A percentile compares a stretch with the other conserved stretches of the same genome.
Evolutionary conservation across 305 asterid species (phyloP).

Genomic region (Fraxinus paxiana): DNA sequence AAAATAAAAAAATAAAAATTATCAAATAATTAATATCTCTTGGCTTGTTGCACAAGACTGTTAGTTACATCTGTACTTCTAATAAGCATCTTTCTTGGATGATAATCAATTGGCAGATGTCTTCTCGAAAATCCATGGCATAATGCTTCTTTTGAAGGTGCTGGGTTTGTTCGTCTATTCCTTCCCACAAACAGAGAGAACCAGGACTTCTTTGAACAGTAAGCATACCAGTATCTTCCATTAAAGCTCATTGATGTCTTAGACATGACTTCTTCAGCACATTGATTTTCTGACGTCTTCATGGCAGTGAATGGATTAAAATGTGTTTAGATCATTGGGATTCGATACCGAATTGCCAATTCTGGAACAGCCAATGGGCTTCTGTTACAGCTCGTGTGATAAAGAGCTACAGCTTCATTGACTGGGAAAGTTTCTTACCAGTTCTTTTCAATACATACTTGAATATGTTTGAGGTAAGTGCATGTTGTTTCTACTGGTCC

Average conservation of each 20-base stretch:
- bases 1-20: background rate
- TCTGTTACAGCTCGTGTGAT: conserved; percentile 89
- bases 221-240: conserved; percentile 32
- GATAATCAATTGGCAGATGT: conserved; percentile 54
- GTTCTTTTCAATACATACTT: conserved; percentile 73
- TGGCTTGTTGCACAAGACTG: background rate
- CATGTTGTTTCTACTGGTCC: background rate
- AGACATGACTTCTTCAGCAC: conserved; percentile 16
- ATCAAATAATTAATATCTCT: background rate
- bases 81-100: conserved; percentile 16
- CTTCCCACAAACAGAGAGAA: conserved; percentile 83
- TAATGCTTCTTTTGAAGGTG: conserved; percentile 89
- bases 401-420: conserved; percentile 62
- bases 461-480: conserved; percentile 89
- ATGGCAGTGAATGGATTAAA: conserved; percentile 68
- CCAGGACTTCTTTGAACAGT: conserved; percentile 75
- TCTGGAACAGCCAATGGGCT: conserved; percentile 98
- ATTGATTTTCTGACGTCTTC: conserved; percentile 26
- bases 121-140: conserved; percentile 96
- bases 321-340: conserved; percentile 68
- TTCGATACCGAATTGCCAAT: conserved; percentile 85
- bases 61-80: conserved; percentile 12
- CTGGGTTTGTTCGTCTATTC: conserved; percentile 82
- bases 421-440: conserved; percentile 72
- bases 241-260: conserved; percentile 15